A percentile compares a stretch with the other conserved stretches of the same genome.
Conservation (phyloP, 495 filamentous ascomycete species). For the Halenospora varia region DNA sequence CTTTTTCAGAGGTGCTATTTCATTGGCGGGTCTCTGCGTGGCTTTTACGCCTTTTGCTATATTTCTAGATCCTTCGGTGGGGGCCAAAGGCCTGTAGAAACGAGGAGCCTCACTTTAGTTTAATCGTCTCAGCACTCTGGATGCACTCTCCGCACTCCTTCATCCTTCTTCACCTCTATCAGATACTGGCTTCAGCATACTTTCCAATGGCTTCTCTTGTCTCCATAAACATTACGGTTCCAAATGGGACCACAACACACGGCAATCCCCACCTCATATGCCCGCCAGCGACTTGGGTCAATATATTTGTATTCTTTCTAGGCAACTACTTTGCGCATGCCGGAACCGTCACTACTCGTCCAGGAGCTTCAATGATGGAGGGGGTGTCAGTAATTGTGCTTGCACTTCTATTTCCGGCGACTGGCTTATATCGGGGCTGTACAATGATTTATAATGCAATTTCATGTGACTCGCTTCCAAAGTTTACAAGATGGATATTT, state of each 20-base stretch:
- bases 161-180: too few relatives aligned
- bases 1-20: too few relatives aligned
- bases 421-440: slow-evolving; percentile 9
- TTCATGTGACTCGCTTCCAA: slow-evolving; percentile 10
- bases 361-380: not conserved
- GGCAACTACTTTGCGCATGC: slow-evolving; percentile 16
- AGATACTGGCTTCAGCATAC: too few relatives aligned
- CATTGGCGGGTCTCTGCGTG: too few relatives aligned
- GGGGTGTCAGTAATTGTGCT: not conserved
- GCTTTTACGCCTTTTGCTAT: too few relatives aligned
- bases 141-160: too few relatives aligned
- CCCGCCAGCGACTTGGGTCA: slow-evolving; percentile 1
- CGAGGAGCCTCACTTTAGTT: too few relatives aligned
- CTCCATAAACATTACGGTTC: too few relatives aligned
- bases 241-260: slow-evolving; percentile 6
- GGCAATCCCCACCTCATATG: slow-evolving; percentile 15
- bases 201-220: too few relatives aligned
- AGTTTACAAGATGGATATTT: not conserved
- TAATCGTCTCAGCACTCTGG: too few relatives aligned
- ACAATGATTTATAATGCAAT: not conserved
- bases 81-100: too few relatives aligned
- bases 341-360: slow-evolving; percentile 2
- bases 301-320: slow-evolving; percentile 8
- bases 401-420: slow-evolving; percentile 5
- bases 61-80: too few relatives aligned